Conservation (phyloP, 2,329 filamentous ascomycete species). For the Sphaerostilbella broomeana region DNA sequence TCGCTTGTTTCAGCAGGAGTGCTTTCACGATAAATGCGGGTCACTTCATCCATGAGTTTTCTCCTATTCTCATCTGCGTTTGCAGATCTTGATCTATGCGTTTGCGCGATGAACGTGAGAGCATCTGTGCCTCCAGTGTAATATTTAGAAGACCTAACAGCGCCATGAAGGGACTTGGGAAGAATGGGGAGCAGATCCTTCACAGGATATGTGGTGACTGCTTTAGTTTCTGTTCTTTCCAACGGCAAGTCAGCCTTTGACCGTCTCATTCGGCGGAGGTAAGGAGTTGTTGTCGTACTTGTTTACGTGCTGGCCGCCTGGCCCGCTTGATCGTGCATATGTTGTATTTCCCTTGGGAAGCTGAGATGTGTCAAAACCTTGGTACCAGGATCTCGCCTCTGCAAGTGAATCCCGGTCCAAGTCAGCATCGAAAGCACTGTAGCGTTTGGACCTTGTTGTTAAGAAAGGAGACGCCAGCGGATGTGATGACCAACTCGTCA, state of each 20-base stretch:
- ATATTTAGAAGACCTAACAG: slow-evolving; percentile 47
- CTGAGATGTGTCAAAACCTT: slow-evolving; percentile 34
- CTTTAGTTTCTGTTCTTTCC: slow-evolving; percentile 53
- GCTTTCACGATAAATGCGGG: slow-evolving; percentile 38
- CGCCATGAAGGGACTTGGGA: slow-evolving; percentile 41
- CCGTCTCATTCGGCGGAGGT: slow-evolving; percentile 24
- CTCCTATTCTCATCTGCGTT: slow-evolving; percentile 48
- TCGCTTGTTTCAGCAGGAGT: slow-evolving; percentile 41
- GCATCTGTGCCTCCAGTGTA: slow-evolving; percentile 46
- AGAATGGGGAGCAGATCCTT: slow-evolving; percentile 39
- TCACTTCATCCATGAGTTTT: slow-evolving; percentile 44
- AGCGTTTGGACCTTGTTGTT: slow-evolving; percentile 31
- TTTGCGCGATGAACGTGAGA: slow-evolving; percentile 50
- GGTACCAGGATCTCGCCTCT: slow-evolving; percentile 47
- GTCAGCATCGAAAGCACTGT: slow-evolving; percentile 42
- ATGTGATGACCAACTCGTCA: slow-evolving; percentile 4
- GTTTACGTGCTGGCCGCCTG: slow-evolving; percentile 57
- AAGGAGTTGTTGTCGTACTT: slow-evolving; percentile 39
- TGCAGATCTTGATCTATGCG: slow-evolving; percentile 42
- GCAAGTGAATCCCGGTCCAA: slow-evolving; percentile 45
- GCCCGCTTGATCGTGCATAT: slow-evolving; percentile 53
- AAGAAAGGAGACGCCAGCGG: no score
- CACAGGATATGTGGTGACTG: slow-evolving; percentile 46
- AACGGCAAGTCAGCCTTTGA: slow-evolving; percentile 31
- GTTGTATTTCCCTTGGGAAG: slow-evolving; percentile 47